Conservation (phyloP, 2,329 filamentous ascomycete genomes). For the Chalaropsis ovoidea region DNA sequence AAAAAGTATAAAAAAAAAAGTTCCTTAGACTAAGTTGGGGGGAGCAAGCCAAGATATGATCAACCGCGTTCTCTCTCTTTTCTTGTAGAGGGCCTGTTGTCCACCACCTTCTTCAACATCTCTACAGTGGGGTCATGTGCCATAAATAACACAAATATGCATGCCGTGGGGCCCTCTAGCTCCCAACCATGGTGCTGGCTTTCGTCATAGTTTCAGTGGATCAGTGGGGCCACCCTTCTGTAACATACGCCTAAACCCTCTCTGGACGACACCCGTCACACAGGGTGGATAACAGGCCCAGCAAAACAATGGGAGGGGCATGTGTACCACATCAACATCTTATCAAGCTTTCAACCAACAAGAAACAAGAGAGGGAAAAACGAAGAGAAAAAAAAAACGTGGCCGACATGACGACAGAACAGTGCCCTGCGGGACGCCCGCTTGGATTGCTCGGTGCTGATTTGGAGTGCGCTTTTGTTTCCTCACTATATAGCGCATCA, state of each 20-base stretch:
- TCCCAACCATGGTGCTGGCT: neutral
- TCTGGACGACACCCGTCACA: slow-evolving; percentile 11
- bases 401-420: neutral
- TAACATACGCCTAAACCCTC: slow-evolving; percentile 12
- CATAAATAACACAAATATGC: neutral
- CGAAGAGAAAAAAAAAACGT: neutral
- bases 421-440: neutral
- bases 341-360: neutral
- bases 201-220: slow-evolving; percentile 6
- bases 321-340: neutral
- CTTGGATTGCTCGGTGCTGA: neutral
- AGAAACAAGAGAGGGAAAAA: neutral
- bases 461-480: neutral
- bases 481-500: neutral
- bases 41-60: too few relatives aligned
- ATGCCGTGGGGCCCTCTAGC: neutral
- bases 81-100: neutral
- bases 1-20: too few relatives aligned
- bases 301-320: neutral
- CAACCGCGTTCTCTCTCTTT: too few relatives aligned
- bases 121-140: too few relatives aligned
- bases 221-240: slow-evolving; percentile 12
- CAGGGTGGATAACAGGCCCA: slow-evolving; percentile 4
- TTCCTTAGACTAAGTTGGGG: too few relatives aligned
- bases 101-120: neutral